Percentiles rank a stretch among this genome's conserved stretches.
These are phyloP conservation scores for Kodamaea lidongshanica DNA, from an alignment of 805 yeast species.

Conservation along the genomic window DNA sequence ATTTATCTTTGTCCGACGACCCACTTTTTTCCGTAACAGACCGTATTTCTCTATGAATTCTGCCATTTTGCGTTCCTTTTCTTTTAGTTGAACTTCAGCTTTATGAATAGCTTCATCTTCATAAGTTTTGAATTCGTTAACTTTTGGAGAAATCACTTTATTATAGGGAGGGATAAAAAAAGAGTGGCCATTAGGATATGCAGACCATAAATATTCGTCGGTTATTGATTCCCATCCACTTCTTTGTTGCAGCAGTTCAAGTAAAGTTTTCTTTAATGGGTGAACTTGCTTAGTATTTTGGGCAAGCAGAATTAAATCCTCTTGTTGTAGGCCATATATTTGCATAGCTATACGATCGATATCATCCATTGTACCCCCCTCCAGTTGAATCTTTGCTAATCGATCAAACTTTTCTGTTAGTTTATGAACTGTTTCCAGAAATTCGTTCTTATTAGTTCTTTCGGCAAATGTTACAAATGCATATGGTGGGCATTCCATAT, in stretches of 20 bases:
- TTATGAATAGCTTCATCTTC: constrained; percentile 23
- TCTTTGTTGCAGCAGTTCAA: constrained; percentile 35
- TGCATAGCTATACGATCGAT: constrained; percentile 5
- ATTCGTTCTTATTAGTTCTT: constrained; percentile 3
- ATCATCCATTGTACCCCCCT: constrained; percentile 2
- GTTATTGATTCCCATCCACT: constrained; percentile 29
- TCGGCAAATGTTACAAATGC: constrained; percentile 2
- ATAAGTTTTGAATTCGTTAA: constrained; percentile 31
- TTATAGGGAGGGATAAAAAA: constrained; percentile 35
- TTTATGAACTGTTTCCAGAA: constrained; percentile 4
- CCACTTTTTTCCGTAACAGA: constrained; percentile 16
- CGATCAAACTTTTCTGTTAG: constrained; percentile 5
- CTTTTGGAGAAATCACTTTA: constrained; percentile 10
- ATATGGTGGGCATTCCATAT: constrained; percentile 5
- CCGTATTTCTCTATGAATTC: constrained; percentile 14
- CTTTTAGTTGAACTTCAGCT: constrained; percentile 14
- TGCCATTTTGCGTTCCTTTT: constrained; percentile 16
- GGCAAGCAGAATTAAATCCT: constrained; percentile 4
- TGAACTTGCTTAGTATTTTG: constrained; percentile 14
- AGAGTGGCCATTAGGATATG: constrained; percentile 28
- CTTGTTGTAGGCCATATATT: constrained; percentile 6
- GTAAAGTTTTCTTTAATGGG: constrained; percentile 31
- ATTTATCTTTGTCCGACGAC: constrained; percentile 30
- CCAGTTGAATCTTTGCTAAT: constrained; percentile 5
- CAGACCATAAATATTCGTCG: constrained; percentile 36